Evolutionary conservation across 225 moss, liverwort and hornwort genomes (phyloP), one percentile per base, ranked within the genome.

Genomic region (Physcomitrellopsis africana): DNA sequence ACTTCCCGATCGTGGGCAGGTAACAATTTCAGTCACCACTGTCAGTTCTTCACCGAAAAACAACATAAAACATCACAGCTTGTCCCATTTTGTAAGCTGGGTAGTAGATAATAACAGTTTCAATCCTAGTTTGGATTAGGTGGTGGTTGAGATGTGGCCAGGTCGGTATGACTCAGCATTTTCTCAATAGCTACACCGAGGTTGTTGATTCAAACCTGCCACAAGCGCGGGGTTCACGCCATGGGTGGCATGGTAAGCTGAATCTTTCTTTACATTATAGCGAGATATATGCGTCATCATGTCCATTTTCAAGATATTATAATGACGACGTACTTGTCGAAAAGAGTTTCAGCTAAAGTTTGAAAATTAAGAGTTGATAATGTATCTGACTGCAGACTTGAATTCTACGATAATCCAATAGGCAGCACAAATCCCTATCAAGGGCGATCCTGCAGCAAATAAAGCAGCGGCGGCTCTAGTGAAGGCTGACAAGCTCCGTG

Each of bases 241-340:
- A 91, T 94, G 91, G 93, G 93, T 26, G 93, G 93, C 78, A 94
- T 94, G 93, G 91, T 89, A 67, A 68, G 79, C n/a, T n/a, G n/a
- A n/a, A n/a, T n/a, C n/a, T n/a, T n/a, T n/a, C n/a, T n/a, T n/a
- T n/a, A n/a, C n/a, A n/a, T n/a, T n/a, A n/a, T n/a, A n/a, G n/a
- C n/a, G n/a, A n/a, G n/a, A n/a, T n/a, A n/a, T n/a, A n/a, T n/a
- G n/a, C n/a, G n/a, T n/a, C n/a, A n/a, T n/a, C n/a, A n/a, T n/a
- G n/a, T n/a, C n/a, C n/a, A n/a, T n/a, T n/a, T n/a, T n/a, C n/a
- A n/a, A n/a, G n/a, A n/a, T n/a, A n/a, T n/a, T n/a, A n/a, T n/a
- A n/a, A n/a, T n/a, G n/a, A n/a, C n/a, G n/a, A n/a, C n/a, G n/a
- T n/a, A n/a, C n/a, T n/a, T n/a, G n/a, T n/a, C n/a, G n/a, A n/a